Conservation (phyloP, 2,329 filamentous ascomycete species). For the Ophiosphaerella herpotricha region DNA sequence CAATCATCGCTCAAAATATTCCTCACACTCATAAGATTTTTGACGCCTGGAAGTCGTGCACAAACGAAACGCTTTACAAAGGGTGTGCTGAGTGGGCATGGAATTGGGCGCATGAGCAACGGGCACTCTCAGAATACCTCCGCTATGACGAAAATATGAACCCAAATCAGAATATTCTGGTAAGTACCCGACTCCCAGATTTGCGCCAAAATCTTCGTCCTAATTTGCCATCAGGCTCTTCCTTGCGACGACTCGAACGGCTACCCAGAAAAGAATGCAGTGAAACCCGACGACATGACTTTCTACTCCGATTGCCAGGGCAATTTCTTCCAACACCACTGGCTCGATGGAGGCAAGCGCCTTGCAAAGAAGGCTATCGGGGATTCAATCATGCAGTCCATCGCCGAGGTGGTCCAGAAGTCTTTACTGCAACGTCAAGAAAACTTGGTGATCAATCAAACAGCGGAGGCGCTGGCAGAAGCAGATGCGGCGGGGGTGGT, state of each 20-base stretch:
- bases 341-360: conserved; percentile 4
- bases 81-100: conserved; percentile 29
- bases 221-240: conserved; percentile 3
- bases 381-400: neutral
- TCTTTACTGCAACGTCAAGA: neutral
- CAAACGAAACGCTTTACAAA: conserved; percentile 22
- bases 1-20: conserved; percentile 42
- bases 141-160: conserved; percentile 29
- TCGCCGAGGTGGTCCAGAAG: neutral
- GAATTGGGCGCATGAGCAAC: conserved; percentile 33
- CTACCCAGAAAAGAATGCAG: conserved; percentile 17
- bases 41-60: conserved; percentile 31
- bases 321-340: conserved; percentile 26
- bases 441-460: neutral
- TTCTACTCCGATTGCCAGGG: conserved; percentile 21
- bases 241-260: conserved; percentile 39
- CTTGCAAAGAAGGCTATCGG: neutral
- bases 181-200: conserved; percentile 3
- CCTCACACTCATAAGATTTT: conserved; percentile 26
- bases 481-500: no score
- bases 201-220: neutral
- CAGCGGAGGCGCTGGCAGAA: neutral
- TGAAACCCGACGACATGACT: conserved; percentile 1
- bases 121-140: conserved; percentile 35
- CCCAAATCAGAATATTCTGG: conserved; percentile 16